These are phyloP conservation scores for Stevia rebaudiana DNA, from an alignment of 140 eudicot genomes.

Conservation along the genomic window DNA sequence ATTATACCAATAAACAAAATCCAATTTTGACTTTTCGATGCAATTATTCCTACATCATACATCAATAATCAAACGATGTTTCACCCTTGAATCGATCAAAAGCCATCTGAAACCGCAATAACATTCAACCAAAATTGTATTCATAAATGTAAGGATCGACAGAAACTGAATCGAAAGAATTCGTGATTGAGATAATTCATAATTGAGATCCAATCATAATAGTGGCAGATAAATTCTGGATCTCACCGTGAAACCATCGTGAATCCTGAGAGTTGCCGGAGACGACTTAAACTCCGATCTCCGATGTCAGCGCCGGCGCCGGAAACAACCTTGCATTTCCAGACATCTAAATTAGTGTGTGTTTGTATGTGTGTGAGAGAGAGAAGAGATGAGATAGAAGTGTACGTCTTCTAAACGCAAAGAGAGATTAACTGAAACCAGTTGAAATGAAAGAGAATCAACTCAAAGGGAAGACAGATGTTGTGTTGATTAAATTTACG, in stretches of 20 bases:
- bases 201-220: conserved; percentile 5
- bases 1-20: neutral
- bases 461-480: conserved; percentile 18
- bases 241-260: conserved; percentile 23
- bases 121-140: neutral
- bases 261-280: conserved; percentile 17
- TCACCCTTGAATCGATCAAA: neutral
- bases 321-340: neutral
- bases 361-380: conserved; percentile 13
- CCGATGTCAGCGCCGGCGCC: conserved; percentile 12
- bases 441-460: conserved; percentile 16
- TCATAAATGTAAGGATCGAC: neutral
- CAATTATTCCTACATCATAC: neutral
- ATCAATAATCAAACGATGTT: no score
- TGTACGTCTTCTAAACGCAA: conserved; percentile 11
- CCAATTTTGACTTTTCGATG: neutral
- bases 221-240: neutral
- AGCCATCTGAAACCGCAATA: neutral
- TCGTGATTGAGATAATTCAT: neutral
- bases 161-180: no score
- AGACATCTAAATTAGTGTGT: conserved; percentile 13
- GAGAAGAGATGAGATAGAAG: conserved; percentile 17
- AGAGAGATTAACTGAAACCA: conserved; percentile 25
- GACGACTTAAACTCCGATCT: conserved; percentile 9
- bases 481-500: conserved; percentile 14